Evolutionary conservation across 768 basidiomycete species (phyloP).

Genomic region (Kwoniella bestiolae): DNA sequence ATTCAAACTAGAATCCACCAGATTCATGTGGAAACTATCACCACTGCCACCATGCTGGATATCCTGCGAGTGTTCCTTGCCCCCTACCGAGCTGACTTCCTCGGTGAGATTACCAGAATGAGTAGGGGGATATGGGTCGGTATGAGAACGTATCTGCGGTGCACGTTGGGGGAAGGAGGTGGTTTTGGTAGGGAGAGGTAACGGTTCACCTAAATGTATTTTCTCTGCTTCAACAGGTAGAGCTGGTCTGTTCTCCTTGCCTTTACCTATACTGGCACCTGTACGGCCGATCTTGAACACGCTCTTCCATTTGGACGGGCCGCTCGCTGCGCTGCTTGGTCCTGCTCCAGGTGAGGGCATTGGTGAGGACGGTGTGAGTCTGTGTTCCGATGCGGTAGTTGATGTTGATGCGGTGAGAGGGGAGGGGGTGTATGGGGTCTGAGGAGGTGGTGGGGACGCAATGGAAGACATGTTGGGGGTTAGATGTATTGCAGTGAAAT

Average conservation of each 20-base stretch:
- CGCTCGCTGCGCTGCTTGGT: conserved; percentile 17
- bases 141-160: conserved; percentile 21
- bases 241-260: conserved; percentile 20
- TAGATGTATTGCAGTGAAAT: not conserved
- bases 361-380: conserved; percentile 19
- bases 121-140: conserved; percentile 21
- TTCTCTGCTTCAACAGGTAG: conserved; percentile 4
- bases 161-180: conserved; percentile 6
- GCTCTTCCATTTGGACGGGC: conserved; percentile 33
- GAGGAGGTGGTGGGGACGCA: conserved; percentile 27
- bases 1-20: conserved; percentile 18
- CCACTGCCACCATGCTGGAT: not conserved
- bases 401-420: conserved; percentile 29
- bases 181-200: conserved; percentile 3
- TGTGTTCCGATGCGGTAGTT: conserved; percentile 19
- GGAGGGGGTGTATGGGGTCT: conserved; percentile 24
- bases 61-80: not conserved
- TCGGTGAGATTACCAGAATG: conserved; percentile 13
- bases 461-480: conserved; percentile 28
- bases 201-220: conserved; percentile 11
- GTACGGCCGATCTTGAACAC: conserved; percentile 39
- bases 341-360: conserved; percentile 29
- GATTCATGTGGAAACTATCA: conserved; percentile 19
- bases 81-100: not conserved
- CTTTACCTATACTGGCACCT: conserved; percentile 23